Base-by-base conservation (phyloP, 768 basidiomycete genomes). In the Russula foetens region DNA sequence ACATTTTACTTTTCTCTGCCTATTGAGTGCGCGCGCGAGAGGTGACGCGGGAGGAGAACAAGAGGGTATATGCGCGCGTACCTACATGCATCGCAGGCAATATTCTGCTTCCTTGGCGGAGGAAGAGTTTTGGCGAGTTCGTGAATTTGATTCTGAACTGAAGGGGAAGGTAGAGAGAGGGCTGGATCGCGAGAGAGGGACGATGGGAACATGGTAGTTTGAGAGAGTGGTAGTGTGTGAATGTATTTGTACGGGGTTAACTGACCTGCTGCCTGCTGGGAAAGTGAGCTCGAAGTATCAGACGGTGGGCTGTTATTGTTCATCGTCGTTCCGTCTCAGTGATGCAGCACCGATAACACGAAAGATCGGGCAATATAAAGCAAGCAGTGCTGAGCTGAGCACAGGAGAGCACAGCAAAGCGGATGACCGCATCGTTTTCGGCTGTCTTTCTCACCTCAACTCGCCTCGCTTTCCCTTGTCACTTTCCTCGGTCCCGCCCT, bases 31-130 rank as follows among this genome's bases (percentile, higher is more conserved):
- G 50, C 19, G 35, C 11, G n/a, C 31, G 43, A 53, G 2, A 66
- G 61, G 63, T 59, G 66, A 48, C 35, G 4, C 29, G 58, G 46
- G 58, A 62, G 45, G 45, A 43, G 31, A 41, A 51, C 38, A 12
- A 45, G 58, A 33, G 31, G 31, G 31, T 33, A 33, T 5, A 9
- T 33, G 31, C 31, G 31, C 31, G 64, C 75, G 60, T 7, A 86
- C 88, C 88, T 87, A 83, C 92, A 95, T 54, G 88, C 88, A 76
- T 95, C 92, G 73, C 92, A 95, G 28, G 93, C 92, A 23, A 91
- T 90, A 70, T 95, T 95, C 75, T 94, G 92, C 71, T 92, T 92
- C 59, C 92, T 77, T 7, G 90, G 88, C n/a, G 89, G 88, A 1
- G 90, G 87, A 0, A 89, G 79, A 0, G 85, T 81, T 75, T 88